Evolutionary conservation across 2,329 filamentous ascomycete species (phyloP), one percentile per base, ranked within the genome.

Genomic region (Venturia asperata): DNA sequence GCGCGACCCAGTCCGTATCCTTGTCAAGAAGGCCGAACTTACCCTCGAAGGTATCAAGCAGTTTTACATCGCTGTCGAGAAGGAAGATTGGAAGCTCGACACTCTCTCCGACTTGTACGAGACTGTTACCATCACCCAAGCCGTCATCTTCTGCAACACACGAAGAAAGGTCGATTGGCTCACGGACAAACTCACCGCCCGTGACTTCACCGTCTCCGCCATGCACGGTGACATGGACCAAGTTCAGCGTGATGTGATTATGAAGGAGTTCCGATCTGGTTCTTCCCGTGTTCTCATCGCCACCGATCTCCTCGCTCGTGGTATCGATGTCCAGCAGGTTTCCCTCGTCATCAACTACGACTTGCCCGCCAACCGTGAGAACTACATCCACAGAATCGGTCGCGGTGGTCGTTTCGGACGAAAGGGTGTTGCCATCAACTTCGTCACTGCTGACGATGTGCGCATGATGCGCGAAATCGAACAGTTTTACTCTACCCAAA

Each of bases 181-280:
- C 74, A 97, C 94, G 72, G 93, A 97, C 82, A 97, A 97, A 88
- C 92, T 99, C 78, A 95, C 91, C 74, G 90, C 90, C 74, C 91
- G 92, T 83, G 93, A 99, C 82, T 99, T 99, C 85, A 97, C 94
- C 69, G 94, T 99, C 78, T 97, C 93, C 47, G 92, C 93, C 81
- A 97, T 99, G 94, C 94, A 99, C 85, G 94, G 94, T 78, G 94
- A 99, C 77, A 99, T 99, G 94, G 92, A 96, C 80, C 92, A 97
- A 84, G 83, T 82, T 75, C 92, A 97, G 85, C 92, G 94, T 87
- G 94, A 97, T 80, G 85, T 96, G 77, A 99, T 99, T 81, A 99
- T 99, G 94, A 96, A 99, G 87, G 94, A 99, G 84, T 99, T 99
- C 90, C 92, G 94, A 75, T 96, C 92, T 72, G 94, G 94, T 71